phyloP scores from a whole-genome alignment of 768 basidiomycete genomes.

The Lenzites betulinus region DNA sequence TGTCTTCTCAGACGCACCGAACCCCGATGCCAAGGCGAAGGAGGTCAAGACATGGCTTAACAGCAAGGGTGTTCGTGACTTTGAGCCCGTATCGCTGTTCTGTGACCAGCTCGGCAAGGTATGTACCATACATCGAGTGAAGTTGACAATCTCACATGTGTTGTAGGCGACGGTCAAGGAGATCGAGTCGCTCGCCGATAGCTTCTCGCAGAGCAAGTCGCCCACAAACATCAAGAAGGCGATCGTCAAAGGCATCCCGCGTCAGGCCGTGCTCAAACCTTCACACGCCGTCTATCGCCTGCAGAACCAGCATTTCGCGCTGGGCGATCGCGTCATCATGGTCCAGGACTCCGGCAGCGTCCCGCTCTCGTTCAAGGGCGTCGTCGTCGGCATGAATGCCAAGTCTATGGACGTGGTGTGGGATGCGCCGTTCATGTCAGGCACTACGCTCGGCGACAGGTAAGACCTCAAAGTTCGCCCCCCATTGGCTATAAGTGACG shows the following conservation, averaged over 20 bases:
- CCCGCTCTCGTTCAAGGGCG: constrained; percentile 88
- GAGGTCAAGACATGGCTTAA: constrained; percentile 89
- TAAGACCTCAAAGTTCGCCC: constrained; percentile 36
- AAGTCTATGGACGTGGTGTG: constrained; percentile 94
- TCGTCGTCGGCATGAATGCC: constrained; percentile 85
- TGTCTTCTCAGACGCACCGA: constrained; percentile 52
- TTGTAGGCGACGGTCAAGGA: constrained; percentile 71
- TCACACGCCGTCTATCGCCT: constrained; percentile 86
- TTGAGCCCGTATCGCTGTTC: constrained; percentile 90
- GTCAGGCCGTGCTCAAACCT: constrained; percentile 92
- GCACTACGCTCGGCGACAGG: constrained; percentile 83
- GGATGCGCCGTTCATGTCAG: constrained; percentile 96
- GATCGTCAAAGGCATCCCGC: constrained; percentile 90
- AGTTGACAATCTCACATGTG: constrained; percentile 2
- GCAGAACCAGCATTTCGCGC: constrained; percentile 81
- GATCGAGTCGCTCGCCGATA: constrained; percentile 78
- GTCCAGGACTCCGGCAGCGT: constrained; percentile 94
- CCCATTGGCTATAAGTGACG: constrained; percentile 5
- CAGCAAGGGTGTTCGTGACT: constrained; percentile 80
- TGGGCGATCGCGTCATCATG: constrained; percentile 96
- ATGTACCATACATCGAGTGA: constrained; percentile 1
- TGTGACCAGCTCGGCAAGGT: constrained; percentile 93
- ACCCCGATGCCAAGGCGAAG: constrained; percentile 70
- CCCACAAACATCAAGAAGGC: constrained; percentile 79
- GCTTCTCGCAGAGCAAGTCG: constrained; percentile 60